Evolutionary conservation across 208 protist genomes (phyloP).

Genomic region (Leishmania arabica): DNA sequence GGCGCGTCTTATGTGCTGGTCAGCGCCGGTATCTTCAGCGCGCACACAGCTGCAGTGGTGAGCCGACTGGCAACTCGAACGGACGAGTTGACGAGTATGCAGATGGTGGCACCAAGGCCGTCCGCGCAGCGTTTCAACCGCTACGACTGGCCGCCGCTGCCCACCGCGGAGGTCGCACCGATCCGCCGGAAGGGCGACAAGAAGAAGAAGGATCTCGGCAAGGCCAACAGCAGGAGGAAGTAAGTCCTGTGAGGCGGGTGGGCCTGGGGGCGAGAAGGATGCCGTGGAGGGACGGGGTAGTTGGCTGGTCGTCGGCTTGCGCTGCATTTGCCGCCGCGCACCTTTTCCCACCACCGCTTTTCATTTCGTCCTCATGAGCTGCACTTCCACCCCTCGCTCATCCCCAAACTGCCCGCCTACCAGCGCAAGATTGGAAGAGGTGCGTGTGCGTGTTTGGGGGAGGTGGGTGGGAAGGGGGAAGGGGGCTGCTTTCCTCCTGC

Average conservation of each 20-base stretch:
- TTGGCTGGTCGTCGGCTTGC: not conserved
- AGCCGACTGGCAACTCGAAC: constrained; percentile 15
- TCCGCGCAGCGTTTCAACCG: constrained; percentile 3
- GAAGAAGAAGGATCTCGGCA: constrained; percentile 51
- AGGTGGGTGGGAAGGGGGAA: not conserved
- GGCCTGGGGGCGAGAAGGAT: not conserved
- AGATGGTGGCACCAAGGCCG: not conserved
- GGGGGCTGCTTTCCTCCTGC: not conserved
- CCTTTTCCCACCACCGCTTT: too few relatives aligned
- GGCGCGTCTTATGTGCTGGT: constrained; percentile 15
- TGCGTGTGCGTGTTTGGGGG: not conserved
- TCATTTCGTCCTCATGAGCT: too few relatives aligned
- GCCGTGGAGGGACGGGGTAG: not conserved
- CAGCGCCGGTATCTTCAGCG: constrained; percentile 6
- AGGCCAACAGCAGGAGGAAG: constrained; percentile 17
- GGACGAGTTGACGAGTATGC: constrained; percentile 10
- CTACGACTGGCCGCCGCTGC: constrained; percentile 11
- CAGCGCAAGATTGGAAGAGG: not conserved
- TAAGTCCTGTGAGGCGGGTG: not conserved
- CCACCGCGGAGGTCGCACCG: constrained; percentile 43
- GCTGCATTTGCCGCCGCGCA: not conserved
- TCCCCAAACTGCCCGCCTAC: not conserved
- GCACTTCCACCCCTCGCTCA: not conserved
- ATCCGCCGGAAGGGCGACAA: constrained; percentile 78
- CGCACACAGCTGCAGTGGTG: constrained; percentile 8